Evolutionary conservation across 2,329 filamentous ascomycete species (phyloP).

Genomic region (Pseudogymnoascus sp.): DNA sequence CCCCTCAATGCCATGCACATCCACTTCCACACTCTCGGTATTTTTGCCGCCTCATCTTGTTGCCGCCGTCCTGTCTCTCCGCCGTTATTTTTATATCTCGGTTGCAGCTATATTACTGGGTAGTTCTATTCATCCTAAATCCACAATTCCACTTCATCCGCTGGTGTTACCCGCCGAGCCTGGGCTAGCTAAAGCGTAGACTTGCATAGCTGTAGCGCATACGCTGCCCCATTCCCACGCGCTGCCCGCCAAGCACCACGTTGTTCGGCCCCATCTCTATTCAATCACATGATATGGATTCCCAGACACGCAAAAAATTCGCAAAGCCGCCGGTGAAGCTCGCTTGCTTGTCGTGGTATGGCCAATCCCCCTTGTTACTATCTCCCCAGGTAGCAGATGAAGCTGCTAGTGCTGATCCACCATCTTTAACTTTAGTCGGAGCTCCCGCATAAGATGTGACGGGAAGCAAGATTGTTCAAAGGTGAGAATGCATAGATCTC

Average conservation of each 20-base stretch:
- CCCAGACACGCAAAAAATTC: conserved; percentile 22
- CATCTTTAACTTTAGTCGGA: conserved; percentile 31
- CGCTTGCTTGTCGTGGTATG: conserved; percentile 45
- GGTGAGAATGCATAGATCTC: conserved; percentile 28
- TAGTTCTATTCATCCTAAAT: not conserved
- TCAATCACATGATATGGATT: conserved; percentile 1
- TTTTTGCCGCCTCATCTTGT: not conserved
- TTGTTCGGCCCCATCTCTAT: not conserved
- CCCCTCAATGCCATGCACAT: not conserved
- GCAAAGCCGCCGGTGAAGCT: conserved; percentile 41
- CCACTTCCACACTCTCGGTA: not conserved
- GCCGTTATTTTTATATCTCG: not conserved
- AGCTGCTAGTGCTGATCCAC: conserved; percentile 7
- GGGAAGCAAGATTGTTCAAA: conserved; percentile 38
- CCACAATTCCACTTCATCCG: not conserved
- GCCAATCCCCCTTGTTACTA: conserved; percentile 8
- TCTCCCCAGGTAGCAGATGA: not conserved
- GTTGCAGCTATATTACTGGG: not conserved
- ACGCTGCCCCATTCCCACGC: not conserved
- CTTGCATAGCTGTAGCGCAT: conserved; percentile 2
- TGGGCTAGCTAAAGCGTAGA: not conserved
- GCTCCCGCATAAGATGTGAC: conserved; percentile 42
- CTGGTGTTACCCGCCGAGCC: not conserved
- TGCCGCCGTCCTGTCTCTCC: not conserved
- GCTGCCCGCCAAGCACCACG: not conserved